Base-by-base conservation (phyloP, 139 green algal genomes). In the Tetraselmis chui region DNA sequence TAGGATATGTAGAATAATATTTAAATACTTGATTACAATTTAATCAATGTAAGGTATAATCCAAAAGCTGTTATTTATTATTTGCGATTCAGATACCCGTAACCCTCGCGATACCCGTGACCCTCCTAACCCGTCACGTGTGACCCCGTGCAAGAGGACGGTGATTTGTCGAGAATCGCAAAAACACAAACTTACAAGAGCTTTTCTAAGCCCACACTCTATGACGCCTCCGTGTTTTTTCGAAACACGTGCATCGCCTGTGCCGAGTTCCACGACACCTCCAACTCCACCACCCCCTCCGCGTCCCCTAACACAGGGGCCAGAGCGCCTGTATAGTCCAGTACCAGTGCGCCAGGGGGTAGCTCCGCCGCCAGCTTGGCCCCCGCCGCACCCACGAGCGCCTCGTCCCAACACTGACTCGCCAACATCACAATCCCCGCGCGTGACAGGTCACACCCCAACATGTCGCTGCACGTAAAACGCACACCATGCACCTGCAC, bases 331-430 rank as follows among this genome's bases (percentile, higher is more conserved):
- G 45, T 67, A 18, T 67, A 67, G 45, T 67, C 45, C 45, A 67
- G 11, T 25, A 67, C 45, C 5, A 67, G 45, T 18, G 45, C 45
- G 11, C 45, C 45, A 25, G 45, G 45, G 11, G 11, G 45, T 5
- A 67, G 45, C 45, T 67, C 45, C 45, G 45, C 45, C 45, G 45
- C 45, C 11, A 75, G 25, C 32, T 82, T 82, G 23, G 23, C 78
- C 1, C 24, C 28, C 18, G 78, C 78, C 24, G 28, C 24, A 18
- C 1, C 31, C 78, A 28, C 24, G 31, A 82, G 32, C 28, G n/a
- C 78, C 78, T 1, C 22, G 78, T 82, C 78, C 78, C 78, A 82
- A 31, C 78, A 82, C 78, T 82, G 78, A 1, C 28, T 74, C 1
- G 78, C 32, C 31, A 82, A 31, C 31, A 82, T 32, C 78, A 82